Evolutionary conservation across 768 basidiomycete species (phyloP).

Genomic region (Calocybe cyanea): DNA sequence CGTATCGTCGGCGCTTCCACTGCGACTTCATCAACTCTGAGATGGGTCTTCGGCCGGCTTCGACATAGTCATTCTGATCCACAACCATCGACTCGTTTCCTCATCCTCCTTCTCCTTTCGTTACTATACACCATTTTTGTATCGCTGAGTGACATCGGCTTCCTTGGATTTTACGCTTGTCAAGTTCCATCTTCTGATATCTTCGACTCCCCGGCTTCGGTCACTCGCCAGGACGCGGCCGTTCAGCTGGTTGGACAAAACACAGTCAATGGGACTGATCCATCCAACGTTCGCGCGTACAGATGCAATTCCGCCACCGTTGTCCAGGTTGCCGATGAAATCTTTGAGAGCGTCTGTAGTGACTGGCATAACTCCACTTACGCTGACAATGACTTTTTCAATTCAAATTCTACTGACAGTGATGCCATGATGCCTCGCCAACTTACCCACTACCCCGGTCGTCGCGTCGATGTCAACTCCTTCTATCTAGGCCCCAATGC

Average conservation of each 20-base stretch:
- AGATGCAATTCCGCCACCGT: conserved; percentile 8
- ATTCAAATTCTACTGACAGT: conserved; percentile 20
- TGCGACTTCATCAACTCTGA: conserved; percentile 10
- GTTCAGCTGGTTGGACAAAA: conserved; percentile 3
- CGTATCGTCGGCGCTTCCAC: conserved; percentile 18
- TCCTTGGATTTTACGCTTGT: conserved; percentile 16
- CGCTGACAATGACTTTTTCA: conserved; percentile 16
- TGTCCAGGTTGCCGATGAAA: conserved; percentile 9
- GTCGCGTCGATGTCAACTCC: conserved; percentile 8
- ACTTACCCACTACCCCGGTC: conserved; percentile 4
- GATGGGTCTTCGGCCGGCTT: conserved; percentile 19
- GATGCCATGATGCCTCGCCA: conserved; percentile 20
- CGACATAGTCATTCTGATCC: conserved; percentile 15
- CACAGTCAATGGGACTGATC: conserved; percentile 14
- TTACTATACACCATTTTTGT: conserved; percentile 13
- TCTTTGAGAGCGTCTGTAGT: conserved; percentile 14
- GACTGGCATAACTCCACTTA: conserved; percentile 21
- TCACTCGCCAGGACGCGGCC: conserved; percentile 12
- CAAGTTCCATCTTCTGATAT: conserved; percentile 9
- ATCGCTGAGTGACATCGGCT: conserved; percentile 15
- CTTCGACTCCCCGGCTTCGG: conserved; percentile 18
- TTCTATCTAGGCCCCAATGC: conserved; percentile 16
- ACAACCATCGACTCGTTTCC: conserved; percentile 12
- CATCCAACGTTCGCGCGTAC: conserved; percentile 7
- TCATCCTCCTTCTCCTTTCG: conserved; percentile 16